Evolutionary conservation across 352 stramenopile genomes (phyloP), one percentile per base, ranked within the genome.

Genomic region (Aphanomyces stellatus): DNA sequence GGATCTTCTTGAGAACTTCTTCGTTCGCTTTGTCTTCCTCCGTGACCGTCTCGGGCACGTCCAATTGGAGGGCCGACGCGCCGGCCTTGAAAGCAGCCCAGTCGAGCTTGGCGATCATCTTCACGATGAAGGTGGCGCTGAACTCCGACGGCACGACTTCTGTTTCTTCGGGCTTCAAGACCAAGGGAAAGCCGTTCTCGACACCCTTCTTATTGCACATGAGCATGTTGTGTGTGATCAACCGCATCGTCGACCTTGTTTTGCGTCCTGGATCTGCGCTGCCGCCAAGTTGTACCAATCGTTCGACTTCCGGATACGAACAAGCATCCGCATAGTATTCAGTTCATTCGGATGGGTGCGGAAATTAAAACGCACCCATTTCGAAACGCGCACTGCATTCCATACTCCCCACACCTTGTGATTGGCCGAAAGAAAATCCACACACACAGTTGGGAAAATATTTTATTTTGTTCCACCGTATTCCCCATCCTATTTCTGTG

Each of bases 181-280:
- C 65, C 43, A 98, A 76, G n/a, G 93, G 93, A 71, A 95, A 98
- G 43, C 93, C 93, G 51, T 95, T 93, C 68, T 76, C 71, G 13
- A 98, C 93, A 62, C 88, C 91, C 74, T 98, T 98, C 73, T 96
- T 95, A 74, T 96, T 96, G 77, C 85, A 97, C 61, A 88, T 77
- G 57, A 98, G 89, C 81, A 97, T 83, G 76, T 98, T 98, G 77
- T 98, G 91, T 33, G 92, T 98, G 72, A 98, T 93, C 30, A 98
- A 79, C 34, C 88, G 85, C 88, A 96, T 96, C 37, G 37, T 19
- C 37, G 37, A 11, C 37, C 62, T 37, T 69, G 40, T 28, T 59
- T 65, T 4, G 37, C 13, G 33, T 51, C n/a, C 30, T 40, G 5
- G 27, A 70, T n/a, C n/a, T n/a, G n/a, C n/a, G n/a, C n/a, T n/a